Evolutionary conservation across 176 grass and related monocot genomes (phyloP), one percentile per base, ranked within the genome.

Genomic region (Melocanna baccifera): DNA sequence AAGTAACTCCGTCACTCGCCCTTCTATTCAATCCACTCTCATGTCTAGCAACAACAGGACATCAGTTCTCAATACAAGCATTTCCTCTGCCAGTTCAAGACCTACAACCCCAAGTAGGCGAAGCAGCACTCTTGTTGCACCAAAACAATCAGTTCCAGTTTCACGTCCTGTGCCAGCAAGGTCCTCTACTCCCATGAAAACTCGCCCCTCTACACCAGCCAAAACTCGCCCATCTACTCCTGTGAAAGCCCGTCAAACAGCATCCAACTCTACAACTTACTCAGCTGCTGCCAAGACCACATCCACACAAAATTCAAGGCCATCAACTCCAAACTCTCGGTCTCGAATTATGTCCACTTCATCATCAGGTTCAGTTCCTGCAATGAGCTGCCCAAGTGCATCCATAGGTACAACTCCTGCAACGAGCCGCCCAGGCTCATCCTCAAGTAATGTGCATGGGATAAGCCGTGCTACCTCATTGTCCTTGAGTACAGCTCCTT

Each of bases 41-140:
- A 85, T 90, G 75, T 78, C 88, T 77, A 87, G 76, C 75, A 91
- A 89, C 58, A 99, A 92, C 71, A 91, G 93, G 87, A 91, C 89
- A 78, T 81, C 96, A 75, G 69, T 91, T 82, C 91, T 99, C 48
- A 96, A 92, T 22, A 82, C 93, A 56, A 99, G 96, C 81, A 87
- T 89, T 85, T 85, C 89, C 42, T 99, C 91, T 2, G 75, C 96
- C 59, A 92, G 80, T 78, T 99, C 96, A 73, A 94, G 93, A 58
- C 88, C 96, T 79, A 92, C 88, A 79, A 96, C 93, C 18, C 91
- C 96, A 53, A 90, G 86, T 67, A 96, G 86, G 61, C 84, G 93
- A 46, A 81, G 73, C 46, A 81, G 74, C 77, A 84, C 84, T 22
- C 41, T 85, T 83, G 76, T 62, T 45, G 65, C 81, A 74, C 62